Evolutionary conservation across 257 asterid genomes (phyloP).

Genomic region (Coffea eugenioides): DNA sequence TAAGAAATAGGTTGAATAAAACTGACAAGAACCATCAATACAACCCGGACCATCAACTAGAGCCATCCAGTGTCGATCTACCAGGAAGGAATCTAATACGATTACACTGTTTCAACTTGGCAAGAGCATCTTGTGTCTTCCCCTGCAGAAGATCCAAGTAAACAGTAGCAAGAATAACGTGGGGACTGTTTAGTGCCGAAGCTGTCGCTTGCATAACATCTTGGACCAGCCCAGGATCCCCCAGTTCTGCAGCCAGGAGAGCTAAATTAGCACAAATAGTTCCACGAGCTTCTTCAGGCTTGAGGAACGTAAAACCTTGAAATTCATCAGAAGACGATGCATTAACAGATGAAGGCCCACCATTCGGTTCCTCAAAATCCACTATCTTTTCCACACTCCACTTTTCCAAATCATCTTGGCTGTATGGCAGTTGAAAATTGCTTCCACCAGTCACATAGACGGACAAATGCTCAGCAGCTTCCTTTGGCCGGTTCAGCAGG

Average conservation of each 20-base stretch:
- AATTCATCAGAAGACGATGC: constrained; percentile 37
- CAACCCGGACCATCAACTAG: constrained; percentile 41
- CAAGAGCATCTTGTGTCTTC: constrained; percentile 58
- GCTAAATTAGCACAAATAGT: constrained; percentile 59
- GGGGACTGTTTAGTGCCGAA: constrained; percentile 49
- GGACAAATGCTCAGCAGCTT: constrained; percentile 67
- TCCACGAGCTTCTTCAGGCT: constrained; percentile 89
- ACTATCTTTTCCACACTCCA: constrained; percentile 51
- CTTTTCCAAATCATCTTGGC: constrained; percentile 64
- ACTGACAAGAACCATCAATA: constrained; percentile 18
- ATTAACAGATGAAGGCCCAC: constrained; percentile 24
- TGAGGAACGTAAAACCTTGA: constrained; percentile 39
- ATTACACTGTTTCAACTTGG: constrained; percentile 56
- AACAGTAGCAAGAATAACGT: constrained; percentile 63
- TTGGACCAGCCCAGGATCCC: constrained; percentile 66
- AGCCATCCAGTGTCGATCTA: constrained; percentile 30
- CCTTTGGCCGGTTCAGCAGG: constrained; percentile 64
- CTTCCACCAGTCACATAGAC: constrained; percentile 46
- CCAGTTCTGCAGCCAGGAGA: constrained; percentile 49
- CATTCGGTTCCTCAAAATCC: constrained; percentile 56
- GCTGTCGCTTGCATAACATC: constrained; percentile 48
- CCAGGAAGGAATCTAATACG: constrained; percentile 44
- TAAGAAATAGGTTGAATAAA: constrained; percentile 42
- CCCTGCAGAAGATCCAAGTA: constrained; percentile 72
- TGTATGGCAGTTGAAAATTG: constrained; percentile 57